Evolutionary conservation across 257 asterid genomes (phyloP).

Genomic region (Rehmannia glutinosa): DNA sequence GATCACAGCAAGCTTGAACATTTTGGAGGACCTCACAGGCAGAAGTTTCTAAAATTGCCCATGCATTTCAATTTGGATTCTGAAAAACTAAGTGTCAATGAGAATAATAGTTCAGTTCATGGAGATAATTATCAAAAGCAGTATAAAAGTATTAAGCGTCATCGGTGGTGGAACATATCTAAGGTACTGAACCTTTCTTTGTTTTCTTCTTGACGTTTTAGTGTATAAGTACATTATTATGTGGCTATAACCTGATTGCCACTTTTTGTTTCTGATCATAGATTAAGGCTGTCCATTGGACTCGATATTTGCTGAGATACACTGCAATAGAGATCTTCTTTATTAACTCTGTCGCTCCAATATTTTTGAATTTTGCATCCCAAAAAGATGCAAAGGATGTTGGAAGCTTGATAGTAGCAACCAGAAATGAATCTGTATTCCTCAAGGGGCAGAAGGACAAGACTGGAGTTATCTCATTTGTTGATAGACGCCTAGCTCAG

Average conservation of each 20-base stretch:
- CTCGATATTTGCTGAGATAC: constrained; percentile 86
- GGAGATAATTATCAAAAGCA: constrained; percentile 46
- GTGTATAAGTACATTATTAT: constrained; percentile 13
- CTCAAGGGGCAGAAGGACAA: constrained; percentile 83
- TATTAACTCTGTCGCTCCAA: constrained; percentile 68
- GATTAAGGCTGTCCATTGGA: constrained; percentile 97
- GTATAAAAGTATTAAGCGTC: constrained; percentile 63
- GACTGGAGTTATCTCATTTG: constrained; percentile 70
- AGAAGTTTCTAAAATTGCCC: constrained; percentile 50
- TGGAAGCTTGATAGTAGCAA: constrained; percentile 72
- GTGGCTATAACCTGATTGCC: constrained; percentile 19
- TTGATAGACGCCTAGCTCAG: constrained; percentile 88
- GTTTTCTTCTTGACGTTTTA: constrained; percentile 4
- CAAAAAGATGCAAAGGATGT: constrained; percentile 85
- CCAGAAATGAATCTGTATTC: constrained; percentile 65
- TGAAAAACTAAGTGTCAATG: constrained; percentile 37
- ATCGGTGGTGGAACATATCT: constrained; percentile 76
- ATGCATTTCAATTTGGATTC: constrained; percentile 36
- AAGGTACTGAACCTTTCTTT: constrained; percentile 47
- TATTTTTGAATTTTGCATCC: constrained; percentile 77
- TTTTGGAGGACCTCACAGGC: constrained; percentile 52
- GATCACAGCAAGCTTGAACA: constrained; percentile 54
- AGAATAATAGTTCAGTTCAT: constrained; percentile 33
- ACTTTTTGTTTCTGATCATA: constrained; percentile 31
- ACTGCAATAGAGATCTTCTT: constrained; percentile 96